phyloP scores from a whole-genome alignment of 2,329 filamentous ascomycete genomes.

The Colletotrichum destructivum region DNA sequence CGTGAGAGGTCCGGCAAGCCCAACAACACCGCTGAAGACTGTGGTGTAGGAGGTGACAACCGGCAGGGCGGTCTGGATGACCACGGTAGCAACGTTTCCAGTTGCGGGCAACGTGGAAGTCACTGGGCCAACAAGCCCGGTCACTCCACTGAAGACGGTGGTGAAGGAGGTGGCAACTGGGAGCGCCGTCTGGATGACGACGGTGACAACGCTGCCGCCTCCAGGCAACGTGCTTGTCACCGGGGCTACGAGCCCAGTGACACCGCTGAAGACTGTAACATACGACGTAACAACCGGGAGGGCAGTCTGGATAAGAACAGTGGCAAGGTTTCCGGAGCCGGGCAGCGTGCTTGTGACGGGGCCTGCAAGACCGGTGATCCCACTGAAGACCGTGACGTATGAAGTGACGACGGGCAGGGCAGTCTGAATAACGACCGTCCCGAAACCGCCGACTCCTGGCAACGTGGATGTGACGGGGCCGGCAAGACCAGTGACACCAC shows the following conservation, averaged over 20 bases:
- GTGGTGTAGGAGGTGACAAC: conserved; percentile 11
- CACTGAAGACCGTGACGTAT: neutral
- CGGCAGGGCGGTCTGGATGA: neutral
- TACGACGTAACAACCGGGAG: conserved; percentile 20
- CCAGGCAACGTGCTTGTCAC: neutral
- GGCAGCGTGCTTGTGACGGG: conserved; percentile 2
- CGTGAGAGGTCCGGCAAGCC: neutral
- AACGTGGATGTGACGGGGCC: neutral
- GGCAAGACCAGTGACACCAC: neutral
- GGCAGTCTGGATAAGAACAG: conserved; percentile 18
- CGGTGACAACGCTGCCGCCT: neutral
- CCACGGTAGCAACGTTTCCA: neutral
- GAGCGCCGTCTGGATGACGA: neutral
- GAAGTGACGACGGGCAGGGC: neutral
- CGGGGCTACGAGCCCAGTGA: neutral
- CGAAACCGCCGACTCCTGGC: neutral
- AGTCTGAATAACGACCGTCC: neutral
- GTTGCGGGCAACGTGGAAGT: neutral
- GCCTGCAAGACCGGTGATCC: neutral
- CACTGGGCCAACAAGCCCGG: neutral
- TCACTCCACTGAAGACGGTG: neutral
- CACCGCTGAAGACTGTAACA: neutral
- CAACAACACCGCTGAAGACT: conserved; percentile 9
- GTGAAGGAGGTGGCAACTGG: conserved; percentile 16
- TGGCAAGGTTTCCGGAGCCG: neutral